Evolutionary conservation across 495 filamentous ascomycete species (phyloP), one percentile per base, ranked within the genome.

Genomic region (Lentithecium fluviatile): DNA sequence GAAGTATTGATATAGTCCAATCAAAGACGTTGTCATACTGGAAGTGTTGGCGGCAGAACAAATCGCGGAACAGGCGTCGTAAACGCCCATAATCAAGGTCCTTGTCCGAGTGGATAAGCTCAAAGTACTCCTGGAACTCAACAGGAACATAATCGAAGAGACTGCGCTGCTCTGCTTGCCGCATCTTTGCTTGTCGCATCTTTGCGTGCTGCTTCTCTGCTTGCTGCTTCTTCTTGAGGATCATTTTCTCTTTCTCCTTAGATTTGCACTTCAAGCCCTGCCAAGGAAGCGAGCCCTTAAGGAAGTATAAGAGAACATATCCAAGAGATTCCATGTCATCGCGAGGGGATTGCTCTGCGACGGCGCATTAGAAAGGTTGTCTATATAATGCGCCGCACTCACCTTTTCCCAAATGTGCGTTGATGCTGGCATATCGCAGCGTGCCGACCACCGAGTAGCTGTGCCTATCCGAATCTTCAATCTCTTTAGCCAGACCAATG

Each of bases 21-120:
- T 69, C 67, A 36, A 64, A 69, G 20, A 69, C 66, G 46, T 66
- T 20, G 32, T 66, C 66, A 36, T 66, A 66, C 34, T 66, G 20
- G 25, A 52, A 67, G 13, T 60, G 19, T 21, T 61, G 1, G 40
- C 60, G 59, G 43, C 19, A 24, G 56, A 67, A 67, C 13, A 69
- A 60, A 42, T 46, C 45, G 25, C 47, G 46, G 49, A 69, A 69
- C 21, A 61, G 15, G 13, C 40, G 7, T 23, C 60, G 65, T 21
- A 69, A 43, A 34, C 65, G 54, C 20, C 11, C 23, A 26, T 69
- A 69, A 15, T 64, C 19, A 0, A 55, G 65, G 26, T 38, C 32
- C 20, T 69, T 52, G 0, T 52, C 49, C 1, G 53, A 43, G 20
- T 55, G 59, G 23, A 69, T 34, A 43, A 52, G 43, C 6, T 56